Base-by-base conservation (phyloP, 106 monocot genomes). In the Apostasia shenzhenica region DNA sequence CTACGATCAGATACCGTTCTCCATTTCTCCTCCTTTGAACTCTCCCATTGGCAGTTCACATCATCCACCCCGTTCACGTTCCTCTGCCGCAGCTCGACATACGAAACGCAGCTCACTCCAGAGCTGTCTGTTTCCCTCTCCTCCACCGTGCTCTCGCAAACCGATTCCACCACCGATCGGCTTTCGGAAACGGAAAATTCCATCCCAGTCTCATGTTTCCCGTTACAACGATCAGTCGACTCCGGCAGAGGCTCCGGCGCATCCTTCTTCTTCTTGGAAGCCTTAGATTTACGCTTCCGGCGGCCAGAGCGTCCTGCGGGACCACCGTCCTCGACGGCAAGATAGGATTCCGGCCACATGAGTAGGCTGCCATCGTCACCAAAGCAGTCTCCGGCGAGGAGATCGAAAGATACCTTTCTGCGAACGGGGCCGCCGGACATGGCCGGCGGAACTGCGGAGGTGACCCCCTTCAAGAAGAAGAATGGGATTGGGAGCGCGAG, bases 71-170 rank as follows among this genome's bases (percentile, higher is more conserved):
- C 75, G 51, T 69, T 68, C 62, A 77, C 79, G 49, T 77, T 81
- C 72, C 92, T 86, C 90, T 90, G 93, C 81, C 93, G 70, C 76
- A 90, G 52, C 76, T 90, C 94, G 66, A 75, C 79, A 49, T 69
- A 78, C 4, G 85, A 75, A 6, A 81, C 71, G 51, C 76, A 73
- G 48, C 80, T 80, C 76, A 65, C 72, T 42, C 42, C 12, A 45
- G 62, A 49, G 39, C 67, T 64, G 26, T 48, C 58, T 14, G 48
- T 26, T 48, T 72, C 74, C 64, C 45, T 49, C 75, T 60, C 73
- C 40, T 51, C 70, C 52, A 70, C 74, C 65, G 59, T 71, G 55
- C 54, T 80, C 76, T 74, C 55, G 60, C 71, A 75, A 71, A 73
- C 74, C 8, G 71, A 48, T 49, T 80, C 82, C 54, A 71, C 81